Percentiles rank a stretch among this genome's conserved stretches.
Conservation (phyloP, 306 rosid species). For the Medicago arabica region DNA sequence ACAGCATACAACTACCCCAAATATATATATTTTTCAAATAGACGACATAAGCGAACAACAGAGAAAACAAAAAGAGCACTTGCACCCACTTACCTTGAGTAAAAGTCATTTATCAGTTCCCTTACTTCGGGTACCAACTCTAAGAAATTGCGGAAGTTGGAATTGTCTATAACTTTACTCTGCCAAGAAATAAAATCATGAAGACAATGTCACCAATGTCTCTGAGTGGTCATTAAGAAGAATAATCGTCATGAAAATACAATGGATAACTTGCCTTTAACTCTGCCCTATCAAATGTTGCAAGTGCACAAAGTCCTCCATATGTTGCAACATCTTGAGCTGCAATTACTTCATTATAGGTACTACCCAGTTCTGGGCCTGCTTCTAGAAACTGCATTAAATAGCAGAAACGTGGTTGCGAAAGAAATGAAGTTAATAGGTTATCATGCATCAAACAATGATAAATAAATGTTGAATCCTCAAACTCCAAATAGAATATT, state of each 20-base stretch:
- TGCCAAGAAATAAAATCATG: slow-evolving; percentile 55
- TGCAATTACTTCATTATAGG: slow-evolving; percentile 93
- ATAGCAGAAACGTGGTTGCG: slow-evolving; percentile 33
- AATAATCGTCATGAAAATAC: slow-evolving; percentile 27
- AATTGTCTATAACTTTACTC: slow-evolving; percentile 92
- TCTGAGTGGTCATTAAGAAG: slow-evolving; percentile 21
- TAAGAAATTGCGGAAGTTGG: slow-evolving; percentile 85
- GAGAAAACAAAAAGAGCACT: slow-evolving; percentile 14
- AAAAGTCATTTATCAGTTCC: slow-evolving; percentile 94
- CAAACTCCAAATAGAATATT: slow-evolving; percentile 7
- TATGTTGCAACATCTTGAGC: slow-evolving; percentile 97
- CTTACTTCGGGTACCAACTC: slow-evolving; percentile 97
- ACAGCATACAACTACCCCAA: neutral
- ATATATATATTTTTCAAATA: neutral
- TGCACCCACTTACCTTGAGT: slow-evolving; percentile 73
- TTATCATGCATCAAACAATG: slow-evolving; percentile 28
- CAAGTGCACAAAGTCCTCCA: slow-evolving; percentile 99
- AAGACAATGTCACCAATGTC: slow-evolving; percentile 25
- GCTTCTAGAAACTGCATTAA: slow-evolving; percentile 86
- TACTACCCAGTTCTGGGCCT: slow-evolving; percentile 73
- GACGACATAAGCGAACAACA: neutral
- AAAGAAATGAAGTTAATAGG: slow-evolving; percentile 11
- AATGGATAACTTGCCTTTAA: slow-evolving; percentile 68
- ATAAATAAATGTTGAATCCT: slow-evolving; percentile 30
- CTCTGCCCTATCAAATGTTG: slow-evolving; percentile 91